A percentile compares a stretch with the other conserved stretches of the same genome.
These are phyloP conservation scores for Escallonia herrerae DNA, from an alignment of 129 eudicot species.

Conservation along the genomic window DNA sequence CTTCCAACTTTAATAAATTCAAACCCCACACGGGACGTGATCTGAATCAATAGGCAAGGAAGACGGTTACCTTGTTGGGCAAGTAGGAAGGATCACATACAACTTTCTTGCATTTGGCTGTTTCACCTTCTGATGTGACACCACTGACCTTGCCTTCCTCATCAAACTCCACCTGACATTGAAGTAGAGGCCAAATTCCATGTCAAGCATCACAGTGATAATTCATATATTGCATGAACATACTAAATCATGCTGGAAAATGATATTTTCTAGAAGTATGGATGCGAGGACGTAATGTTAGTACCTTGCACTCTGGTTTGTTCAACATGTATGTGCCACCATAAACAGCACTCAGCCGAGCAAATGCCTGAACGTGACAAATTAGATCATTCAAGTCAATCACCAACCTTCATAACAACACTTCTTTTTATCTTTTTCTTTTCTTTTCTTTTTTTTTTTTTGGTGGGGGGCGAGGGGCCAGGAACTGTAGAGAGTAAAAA, in stretches of 20 bases:
- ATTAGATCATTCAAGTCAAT: neutral
- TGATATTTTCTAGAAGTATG: no score
- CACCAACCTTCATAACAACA: neutral
- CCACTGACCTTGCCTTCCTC: slow-evolving; percentile 86
- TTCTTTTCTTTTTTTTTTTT: no score
- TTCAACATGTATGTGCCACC: slow-evolving; percentile 97
- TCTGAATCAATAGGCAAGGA: neutral
- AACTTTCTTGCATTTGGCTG: slow-evolving; percentile 94
- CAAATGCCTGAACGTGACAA: slow-evolving; percentile 64
- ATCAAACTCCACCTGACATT: slow-evolving; percentile 70
- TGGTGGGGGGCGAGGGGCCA: no score
- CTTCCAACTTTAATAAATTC: no score
- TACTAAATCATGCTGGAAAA: no score
- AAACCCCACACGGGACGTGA: no score
- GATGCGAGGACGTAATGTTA: neutral
- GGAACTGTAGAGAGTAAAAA: neutral
- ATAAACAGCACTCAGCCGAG: slow-evolving; percentile 96
- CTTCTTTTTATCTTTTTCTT: neutral
- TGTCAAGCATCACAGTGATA: no score
- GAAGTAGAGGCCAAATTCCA: neutral
- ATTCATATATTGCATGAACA: no score
- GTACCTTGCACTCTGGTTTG: slow-evolving; percentile 97
- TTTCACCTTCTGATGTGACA: slow-evolving; percentile 91
- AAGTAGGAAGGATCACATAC: slow-evolving; percentile 91
- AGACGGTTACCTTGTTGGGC: slow-evolving; percentile 60